These are phyloP conservation scores for Xylaria sp. DNA, from an alignment of 2,329 filamentous ascomycete species.

Conservation along the genomic window DNA sequence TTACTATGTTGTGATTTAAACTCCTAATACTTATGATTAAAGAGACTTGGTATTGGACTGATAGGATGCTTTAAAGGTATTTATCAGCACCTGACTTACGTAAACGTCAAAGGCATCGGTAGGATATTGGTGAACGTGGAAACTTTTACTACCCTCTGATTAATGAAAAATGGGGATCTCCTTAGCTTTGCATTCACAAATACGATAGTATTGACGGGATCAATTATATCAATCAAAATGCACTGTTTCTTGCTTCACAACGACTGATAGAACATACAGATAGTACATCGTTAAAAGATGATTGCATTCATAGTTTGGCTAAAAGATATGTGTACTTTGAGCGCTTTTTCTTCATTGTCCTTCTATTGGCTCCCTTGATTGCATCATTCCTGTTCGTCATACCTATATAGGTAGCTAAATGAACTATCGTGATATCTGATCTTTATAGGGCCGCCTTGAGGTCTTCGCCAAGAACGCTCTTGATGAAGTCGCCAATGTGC, in stretches of 20 bases:
- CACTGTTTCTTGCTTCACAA: neutral
- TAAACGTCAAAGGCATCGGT: neutral
- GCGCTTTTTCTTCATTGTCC: neutral
- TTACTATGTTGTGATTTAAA: no score
- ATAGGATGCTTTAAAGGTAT: neutral
- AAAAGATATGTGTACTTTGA: neutral
- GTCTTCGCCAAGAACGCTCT: slow-evolving; percentile 56
- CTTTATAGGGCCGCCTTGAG: slow-evolving; percentile 53
- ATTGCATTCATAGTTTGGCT: neutral
- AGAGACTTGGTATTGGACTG: neutral
- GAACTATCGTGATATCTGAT: neutral
- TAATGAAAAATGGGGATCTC: neutral
- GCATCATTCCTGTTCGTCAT: neutral
- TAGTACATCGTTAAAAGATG: neutral
- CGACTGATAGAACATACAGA: neutral
- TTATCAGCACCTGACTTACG: neutral
- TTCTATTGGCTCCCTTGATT: neutral
- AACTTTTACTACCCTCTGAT: neutral
- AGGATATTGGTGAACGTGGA: neutral
- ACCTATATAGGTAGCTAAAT: neutral
- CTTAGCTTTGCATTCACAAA: neutral
- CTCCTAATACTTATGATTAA: neutral
- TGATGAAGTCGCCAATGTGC: slow-evolving; percentile 74
- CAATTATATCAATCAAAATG: neutral
- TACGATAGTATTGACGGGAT: neutral